Conservation (phyloP, 805 yeast genomes). For the Isabelozyma heimii region DNA sequence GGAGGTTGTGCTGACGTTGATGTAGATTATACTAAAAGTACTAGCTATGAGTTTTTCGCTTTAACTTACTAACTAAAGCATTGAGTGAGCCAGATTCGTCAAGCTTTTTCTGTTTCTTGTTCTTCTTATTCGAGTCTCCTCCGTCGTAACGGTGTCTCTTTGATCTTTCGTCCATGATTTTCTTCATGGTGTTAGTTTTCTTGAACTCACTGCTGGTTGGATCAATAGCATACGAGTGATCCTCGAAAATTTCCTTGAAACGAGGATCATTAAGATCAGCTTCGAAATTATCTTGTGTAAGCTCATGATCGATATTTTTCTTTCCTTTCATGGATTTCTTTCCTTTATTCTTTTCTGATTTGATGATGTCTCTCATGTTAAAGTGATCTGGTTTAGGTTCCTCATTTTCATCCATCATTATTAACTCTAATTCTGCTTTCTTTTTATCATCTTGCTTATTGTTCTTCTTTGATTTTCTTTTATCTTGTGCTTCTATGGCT, state of each 20-base stretch:
- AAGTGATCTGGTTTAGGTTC: conserved; percentile 58
- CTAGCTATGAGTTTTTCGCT: conserved; percentile 25
- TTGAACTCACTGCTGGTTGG: conserved; percentile 90
- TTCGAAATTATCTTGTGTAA: conserved; percentile 48
- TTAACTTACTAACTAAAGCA: conserved; percentile 51
- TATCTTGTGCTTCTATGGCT: conserved; percentile 12
- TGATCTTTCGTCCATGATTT: conserved; percentile 72
- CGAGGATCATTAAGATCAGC: conserved; percentile 81
- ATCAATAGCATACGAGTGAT: conserved; percentile 90
- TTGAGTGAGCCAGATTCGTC: conserved; percentile 10
- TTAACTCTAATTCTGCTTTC: conserved; percentile 68
- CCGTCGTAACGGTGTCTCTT: conserved; percentile 39
- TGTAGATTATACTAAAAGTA: too few species aligned
- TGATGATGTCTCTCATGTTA: conserved; percentile 72
- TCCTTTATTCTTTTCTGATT: conserved; percentile 68
- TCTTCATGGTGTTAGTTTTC: conserved; percentile 82
- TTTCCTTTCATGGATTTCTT: conserved; percentile 43
- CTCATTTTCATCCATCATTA: conserved; percentile 55
- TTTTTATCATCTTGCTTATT: conserved; percentile 21
- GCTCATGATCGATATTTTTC: conserved; percentile 51
- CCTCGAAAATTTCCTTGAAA: conserved; percentile 84
- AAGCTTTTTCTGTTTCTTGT: conserved; percentile 10
- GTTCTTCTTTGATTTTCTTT: conserved; percentile 23
- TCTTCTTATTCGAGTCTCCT: conserved; percentile 6
- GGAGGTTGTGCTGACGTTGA: neutral